phyloP scores from a whole-genome alignment of 805 yeast genomes.

The Lipomyces spencermartinsiae region DNA sequence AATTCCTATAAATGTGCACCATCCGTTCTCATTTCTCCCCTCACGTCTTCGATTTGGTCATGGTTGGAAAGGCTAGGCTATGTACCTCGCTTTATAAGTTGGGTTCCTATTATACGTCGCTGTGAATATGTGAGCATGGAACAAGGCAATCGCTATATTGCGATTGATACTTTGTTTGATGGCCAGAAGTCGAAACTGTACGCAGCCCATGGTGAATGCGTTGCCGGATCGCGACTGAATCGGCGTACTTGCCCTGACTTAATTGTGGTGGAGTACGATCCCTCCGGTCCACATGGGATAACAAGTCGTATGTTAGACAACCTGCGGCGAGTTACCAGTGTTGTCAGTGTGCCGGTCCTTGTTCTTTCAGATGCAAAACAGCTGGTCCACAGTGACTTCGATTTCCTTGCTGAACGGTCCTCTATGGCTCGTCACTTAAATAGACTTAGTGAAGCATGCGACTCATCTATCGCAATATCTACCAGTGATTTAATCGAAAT shows the following conservation, averaged over 20 bases:
- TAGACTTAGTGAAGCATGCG: not conserved
- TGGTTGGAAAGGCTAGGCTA: not conserved
- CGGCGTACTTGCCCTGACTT: constrained; percentile 4
- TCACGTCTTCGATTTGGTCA: not conserved
- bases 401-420: not conserved
- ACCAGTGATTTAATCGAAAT: not conserved
- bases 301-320: not conserved
- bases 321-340: not conserved
- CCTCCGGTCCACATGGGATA: not conserved
- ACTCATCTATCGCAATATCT: not conserved
- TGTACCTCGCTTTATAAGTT: not conserved
- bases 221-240: constrained; percentile 1
- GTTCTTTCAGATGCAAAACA: not conserved
- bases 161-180: not conserved
- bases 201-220: not conserved
- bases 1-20: constrained; percentile 11
- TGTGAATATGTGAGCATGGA: constrained; percentile 2
- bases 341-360: not conserved
- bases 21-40: not conserved
- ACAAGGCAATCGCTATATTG: not conserved
- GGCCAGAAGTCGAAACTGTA: not conserved
- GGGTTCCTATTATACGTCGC: constrained; percentile 1
- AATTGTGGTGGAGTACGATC: constrained; percentile 4
- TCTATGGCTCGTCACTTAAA: not conserved
- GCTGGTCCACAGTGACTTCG: not conserved